Evolutionary conservation across 768 basidiomycete species (phyloP), one percentile per base, ranked within the genome.

Genomic region (Mycena olivaceomarginata): DNA sequence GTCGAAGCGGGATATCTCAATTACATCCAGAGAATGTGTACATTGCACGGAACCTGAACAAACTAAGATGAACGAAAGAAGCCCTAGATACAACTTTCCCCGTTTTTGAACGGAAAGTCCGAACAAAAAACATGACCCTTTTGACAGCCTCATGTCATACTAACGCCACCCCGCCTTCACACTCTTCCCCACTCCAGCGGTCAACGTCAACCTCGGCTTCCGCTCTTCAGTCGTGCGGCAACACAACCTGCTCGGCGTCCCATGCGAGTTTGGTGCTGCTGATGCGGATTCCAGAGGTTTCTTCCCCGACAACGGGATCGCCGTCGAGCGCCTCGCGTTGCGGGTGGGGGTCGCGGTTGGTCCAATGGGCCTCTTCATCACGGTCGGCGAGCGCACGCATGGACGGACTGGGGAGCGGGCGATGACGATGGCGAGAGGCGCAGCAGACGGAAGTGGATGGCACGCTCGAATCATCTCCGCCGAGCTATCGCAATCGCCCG

Each of bases 91-190:
- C 31, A 31, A 31, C 2, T 31, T 31, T 31, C 31, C 31, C 31
- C 31, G 31, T 31, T 31, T 31, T 31, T 31, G 31, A 31, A 31
- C 31, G 31, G 31, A 31, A 31, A 31, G 31, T 31, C 31, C 31
- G 31, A 31, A 31, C 31, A 31, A 31, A 31, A 31, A 31, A 31
- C 31, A 31, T 31, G 56, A 31, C 8, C 53, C 43, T 45, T 45
- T 15, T 45, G 15, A 45, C 43, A 45, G 15, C 25, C 56, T 25
- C 25, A 57, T 25, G 31, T 31, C 31, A 31, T 31, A 31, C 25
- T 57, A 76, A 40, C 71, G 71, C 71, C 76, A 72, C 45, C 76
- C 71, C 16, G 59, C 40, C 60, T 68, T 71, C 31, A 31, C 31
- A 3, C 31, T 31, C 40, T 45, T 67, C 37, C 43, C 11, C 43